phyloP scores from a whole-genome alignment of 805 yeast genomes.

The Phaffomyces thermotolerans region DNA sequence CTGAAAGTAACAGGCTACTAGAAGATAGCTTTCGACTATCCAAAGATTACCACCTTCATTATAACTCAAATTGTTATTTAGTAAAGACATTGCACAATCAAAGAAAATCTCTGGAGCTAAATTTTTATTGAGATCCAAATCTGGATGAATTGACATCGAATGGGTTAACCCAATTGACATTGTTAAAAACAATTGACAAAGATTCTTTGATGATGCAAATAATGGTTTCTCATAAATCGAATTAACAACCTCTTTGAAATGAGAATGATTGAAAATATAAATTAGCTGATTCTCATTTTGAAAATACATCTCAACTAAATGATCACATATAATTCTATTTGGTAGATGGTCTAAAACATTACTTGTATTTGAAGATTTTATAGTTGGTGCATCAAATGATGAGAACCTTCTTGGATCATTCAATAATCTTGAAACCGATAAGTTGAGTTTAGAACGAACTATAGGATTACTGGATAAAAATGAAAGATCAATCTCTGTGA shows the following conservation, averaged over 20 bases:
- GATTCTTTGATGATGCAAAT: background rate
- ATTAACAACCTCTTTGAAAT: background rate
- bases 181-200: background rate
- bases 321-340: background rate
- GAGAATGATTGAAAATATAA: background rate
- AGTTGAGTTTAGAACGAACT: background rate
- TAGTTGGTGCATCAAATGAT: background rate
- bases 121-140: background rate
- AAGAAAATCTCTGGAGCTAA: slow-evolving; percentile 20
- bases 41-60: slow-evolving; percentile 28
- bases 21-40: slow-evolving; percentile 30
- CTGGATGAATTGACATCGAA: background rate
- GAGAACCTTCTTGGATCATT: slow-evolving; percentile 1
- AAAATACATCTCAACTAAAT: background rate
- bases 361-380: background rate
- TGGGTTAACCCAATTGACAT: background rate
- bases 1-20: slow-evolving; percentile 29
- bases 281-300: background rate
- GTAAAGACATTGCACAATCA: slow-evolving; percentile 26
- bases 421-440: background rate
- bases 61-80: slow-evolving; percentile 23
- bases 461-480: background rate
- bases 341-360: background rate
- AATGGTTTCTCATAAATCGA: background rate
- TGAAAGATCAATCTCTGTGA: background rate